Evolutionary conservation across 495 filamentous ascomycete species (phyloP).

Genomic region (Neurospora sublineolata): DNA sequence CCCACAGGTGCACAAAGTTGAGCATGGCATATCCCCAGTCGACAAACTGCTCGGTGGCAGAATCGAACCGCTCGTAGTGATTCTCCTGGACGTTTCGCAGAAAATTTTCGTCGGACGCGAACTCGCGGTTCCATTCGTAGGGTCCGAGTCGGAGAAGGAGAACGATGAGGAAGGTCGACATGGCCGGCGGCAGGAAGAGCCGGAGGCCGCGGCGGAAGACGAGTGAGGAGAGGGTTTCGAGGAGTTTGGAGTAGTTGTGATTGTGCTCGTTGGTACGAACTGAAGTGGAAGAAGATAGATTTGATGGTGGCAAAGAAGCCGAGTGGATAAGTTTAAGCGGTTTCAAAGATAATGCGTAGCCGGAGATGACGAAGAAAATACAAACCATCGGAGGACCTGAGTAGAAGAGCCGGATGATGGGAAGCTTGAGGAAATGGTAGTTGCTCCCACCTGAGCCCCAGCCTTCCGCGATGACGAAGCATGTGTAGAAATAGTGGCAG

Average conservation of each 20-base stretch:
- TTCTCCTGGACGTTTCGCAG: slow-evolving; percentile 31
- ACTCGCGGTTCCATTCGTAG: slow-evolving; percentile 33
- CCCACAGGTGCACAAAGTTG: slow-evolving; percentile 29
- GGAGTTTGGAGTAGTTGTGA: slow-evolving; percentile 6
- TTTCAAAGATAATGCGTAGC: slow-evolving; percentile 56
- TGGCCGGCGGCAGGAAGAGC: slow-evolving; percentile 52
- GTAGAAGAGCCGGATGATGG: slow-evolving; percentile 54
- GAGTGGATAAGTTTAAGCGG: slow-evolving; percentile 46
- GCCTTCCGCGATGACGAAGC: slow-evolving; percentile 32
- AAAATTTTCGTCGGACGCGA: slow-evolving; percentile 24
- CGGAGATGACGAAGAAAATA: slow-evolving; percentile 68
- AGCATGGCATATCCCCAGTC: slow-evolving; percentile 27
- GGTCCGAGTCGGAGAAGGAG: slow-evolving; percentile 43
- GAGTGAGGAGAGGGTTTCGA: slow-evolving; percentile 42
- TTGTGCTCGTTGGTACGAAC: slow-evolving; percentile 24
- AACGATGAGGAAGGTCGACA: slow-evolving; percentile 48
- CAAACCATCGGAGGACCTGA: slow-evolving; percentile 61
- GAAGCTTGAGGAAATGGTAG: slow-evolving; percentile 45
- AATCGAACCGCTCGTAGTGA: slow-evolving; percentile 21
- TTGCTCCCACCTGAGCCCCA: slow-evolving; percentile 22
- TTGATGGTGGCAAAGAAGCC: neutral
- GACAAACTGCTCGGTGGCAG: slow-evolving; percentile 15
- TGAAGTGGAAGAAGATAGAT: neutral
- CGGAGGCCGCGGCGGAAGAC: slow-evolving; percentile 56
- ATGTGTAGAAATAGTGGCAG: slow-evolving; percentile 38